Percentiles rank a stretch among this genome's conserved stretches.
phyloP scores from a whole-genome alignment of 1,284 basidiomycete species.

The Ganoderma lingzhi region DNA sequence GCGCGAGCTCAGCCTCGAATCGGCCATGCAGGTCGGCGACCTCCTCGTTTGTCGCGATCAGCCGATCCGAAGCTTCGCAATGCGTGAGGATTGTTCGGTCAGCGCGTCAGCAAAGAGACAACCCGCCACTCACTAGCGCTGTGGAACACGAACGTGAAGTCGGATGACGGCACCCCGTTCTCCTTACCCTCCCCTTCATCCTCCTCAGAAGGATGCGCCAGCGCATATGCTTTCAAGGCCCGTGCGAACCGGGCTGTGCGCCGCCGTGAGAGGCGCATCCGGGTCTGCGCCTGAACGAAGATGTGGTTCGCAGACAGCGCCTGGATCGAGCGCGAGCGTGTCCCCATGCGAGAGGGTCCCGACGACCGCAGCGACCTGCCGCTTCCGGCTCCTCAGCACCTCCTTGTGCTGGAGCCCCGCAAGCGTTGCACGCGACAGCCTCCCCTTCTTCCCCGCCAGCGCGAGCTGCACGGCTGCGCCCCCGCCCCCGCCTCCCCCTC shows the following conservation, averaged over 20 bases:
- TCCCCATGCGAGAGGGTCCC: constrained; percentile 69
- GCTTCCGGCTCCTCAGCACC: constrained; percentile 68
- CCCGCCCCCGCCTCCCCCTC: constrained; percentile 50
- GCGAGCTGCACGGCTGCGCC: constrained; percentile 10
- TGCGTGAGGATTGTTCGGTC: constrained; percentile 16
- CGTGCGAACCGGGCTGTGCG: constrained; percentile 40
- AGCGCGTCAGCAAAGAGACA: constrained; percentile 34
- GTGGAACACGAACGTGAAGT: constrained; percentile 67
- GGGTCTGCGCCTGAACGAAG: constrained; percentile 46
- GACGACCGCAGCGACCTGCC: constrained; percentile 72
- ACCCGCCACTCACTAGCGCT: constrained; percentile 70
- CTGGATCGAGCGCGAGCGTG: constrained; percentile 75
- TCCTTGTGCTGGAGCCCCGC: constrained; percentile 81
- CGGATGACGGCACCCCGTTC: constrained; percentile 41
- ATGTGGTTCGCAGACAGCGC: constrained; percentile 71
- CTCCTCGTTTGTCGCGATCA: constrained; percentile 71
- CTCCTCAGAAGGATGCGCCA: constrained; percentile 13
- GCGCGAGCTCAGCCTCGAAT: constrained; percentile 75
- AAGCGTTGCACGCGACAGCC: constrained; percentile 64
- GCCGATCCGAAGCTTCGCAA: constrained; percentile 69
- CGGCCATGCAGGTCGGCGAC: constrained; percentile 66
- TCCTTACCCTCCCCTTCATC: constrained; percentile 14
- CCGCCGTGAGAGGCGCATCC: constrained; percentile 43
- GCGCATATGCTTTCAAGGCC: constrained; percentile 35
- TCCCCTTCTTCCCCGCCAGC: constrained; percentile 42